These are phyloP conservation scores for Hypomontagnella monticulosa DNA, from an alignment of 495 filamentous ascomycete species.

Conservation along the genomic window DNA sequence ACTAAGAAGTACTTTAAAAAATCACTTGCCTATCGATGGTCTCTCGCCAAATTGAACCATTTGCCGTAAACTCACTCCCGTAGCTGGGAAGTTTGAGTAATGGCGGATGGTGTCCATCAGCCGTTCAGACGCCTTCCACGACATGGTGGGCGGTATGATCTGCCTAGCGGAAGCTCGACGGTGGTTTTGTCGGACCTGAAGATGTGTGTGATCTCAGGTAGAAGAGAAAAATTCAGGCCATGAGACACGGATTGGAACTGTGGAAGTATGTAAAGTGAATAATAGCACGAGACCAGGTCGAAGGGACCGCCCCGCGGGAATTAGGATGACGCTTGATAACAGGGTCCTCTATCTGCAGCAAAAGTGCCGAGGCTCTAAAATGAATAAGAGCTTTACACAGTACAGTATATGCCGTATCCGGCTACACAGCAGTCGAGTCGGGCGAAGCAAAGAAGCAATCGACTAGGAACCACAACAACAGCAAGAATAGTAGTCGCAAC, in stretches of 20 bases:
- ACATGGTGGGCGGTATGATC: slow-evolving; percentile 63
- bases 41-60: slow-evolving; percentile 99
- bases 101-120: slow-evolving; percentile 99
- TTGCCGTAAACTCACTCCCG: slow-evolving; percentile 93
- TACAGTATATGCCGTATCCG: slow-evolving; percentile 11
- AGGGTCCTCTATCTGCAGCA: slow-evolving; percentile 32
- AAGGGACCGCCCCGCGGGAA: slow-evolving; percentile 35
- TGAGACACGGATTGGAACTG: slow-evolving; percentile 29
- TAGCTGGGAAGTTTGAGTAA: slow-evolving; percentile 96
- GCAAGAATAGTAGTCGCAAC: background rate
- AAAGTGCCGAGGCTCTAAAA: slow-evolving; percentile 39
- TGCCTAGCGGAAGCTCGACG: slow-evolving; percentile 29
- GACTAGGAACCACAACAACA: slow-evolving; percentile 12
- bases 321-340: slow-evolving; percentile 41
- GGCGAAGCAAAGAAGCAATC: background rate
- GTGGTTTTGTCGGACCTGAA: slow-evolving; percentile 15
- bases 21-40: slow-evolving; percentile 78
- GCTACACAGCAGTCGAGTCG: background rate
- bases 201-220: slow-evolving; percentile 26
- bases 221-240: slow-evolving; percentile 26
- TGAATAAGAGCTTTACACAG: slow-evolving; percentile 13
- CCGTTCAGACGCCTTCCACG: slow-evolving; percentile 87
- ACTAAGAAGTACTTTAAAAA: background rate
- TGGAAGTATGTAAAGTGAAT: slow-evolving; percentile 31
- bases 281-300: slow-evolving; percentile 44